Base-by-base conservation (phyloP, 768 basidiomycete species). In the Pulveroboletus ravenelii region DNA sequence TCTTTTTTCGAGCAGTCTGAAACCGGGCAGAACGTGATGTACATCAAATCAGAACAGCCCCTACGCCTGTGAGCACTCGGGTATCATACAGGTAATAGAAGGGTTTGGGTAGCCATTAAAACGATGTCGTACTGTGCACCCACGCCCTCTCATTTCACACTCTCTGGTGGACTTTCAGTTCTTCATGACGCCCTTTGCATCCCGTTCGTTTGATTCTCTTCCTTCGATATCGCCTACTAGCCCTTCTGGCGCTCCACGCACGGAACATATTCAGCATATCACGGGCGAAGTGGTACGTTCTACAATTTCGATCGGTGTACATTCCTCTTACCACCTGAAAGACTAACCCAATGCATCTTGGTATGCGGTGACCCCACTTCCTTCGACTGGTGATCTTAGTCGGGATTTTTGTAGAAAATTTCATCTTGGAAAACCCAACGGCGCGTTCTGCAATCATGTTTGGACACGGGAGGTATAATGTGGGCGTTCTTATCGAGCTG, bases 391-490 rank as follows among this genome's bases (percentile, higher is more conserved):
- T 10, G 2, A 13, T 34, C 50, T 59, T 12, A 47, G 2, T 17
- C 12, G 14, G n/a, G 10, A 3, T 30, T 48, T 13, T 18, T 18
- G 3, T 32, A 60, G 61, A 63, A 23, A 49, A 50, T 30, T 54
- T 55, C 32, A 30, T 58, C 13, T 45, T 35, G 18, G 58, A 58
- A 42, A 51, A 62, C 31, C 48, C 55, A 0, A 54, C 52, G 48
- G 53, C 53, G 1, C 51, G 50, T 41, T 48, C 51, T 10, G 58
- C 62, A 27, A 47, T 57, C 51, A 51, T 62, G 54, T 60, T 60
- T 49, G 61, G 61, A 20, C 53, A 55, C 13, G 61, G 48, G 45
- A 53, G 61, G 49, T 60, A 57, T 27, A 52, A 52, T 25, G 48
- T 54, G 0, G 60, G 60, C 6, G 6, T 53, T 17, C 51, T 59